These are phyloP conservation scores for Themeda triandra DNA, from an alignment of 176 grass and related monocot species.

Conservation along the genomic window DNA sequence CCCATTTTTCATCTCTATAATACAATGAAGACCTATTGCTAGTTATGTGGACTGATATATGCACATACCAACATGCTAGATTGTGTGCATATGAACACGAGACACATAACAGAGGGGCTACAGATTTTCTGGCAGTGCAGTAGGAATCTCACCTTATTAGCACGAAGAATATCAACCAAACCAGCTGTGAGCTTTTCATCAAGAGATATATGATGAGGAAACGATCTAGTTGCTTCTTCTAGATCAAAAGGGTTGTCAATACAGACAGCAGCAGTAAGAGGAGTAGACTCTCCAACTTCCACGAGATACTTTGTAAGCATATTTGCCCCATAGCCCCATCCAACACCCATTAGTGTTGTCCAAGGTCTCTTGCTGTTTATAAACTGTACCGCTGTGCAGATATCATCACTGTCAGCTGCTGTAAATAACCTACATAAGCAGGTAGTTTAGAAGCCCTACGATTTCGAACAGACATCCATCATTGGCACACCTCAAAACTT, in stretches of 20 bases:
- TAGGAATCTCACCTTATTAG: slow-evolving; percentile 71
- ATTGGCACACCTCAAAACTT: not conserved
- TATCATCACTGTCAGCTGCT: slow-evolving; percentile 97
- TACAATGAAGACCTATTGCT: not conserved
- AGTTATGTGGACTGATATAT: not conserved
- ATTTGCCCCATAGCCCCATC: slow-evolving; percentile 90
- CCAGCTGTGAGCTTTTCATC: slow-evolving; percentile 72
- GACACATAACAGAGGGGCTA: not conserved
- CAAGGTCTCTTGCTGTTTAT: slow-evolving; percentile 72
- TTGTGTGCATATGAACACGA: not conserved
- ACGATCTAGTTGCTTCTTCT: slow-evolving; percentile 70
- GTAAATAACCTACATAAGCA: slow-evolving; percentile 98
- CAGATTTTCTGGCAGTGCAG: not conserved
- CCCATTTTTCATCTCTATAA: no score
- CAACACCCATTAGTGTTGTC: slow-evolving; percentile 79
- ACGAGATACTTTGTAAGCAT: slow-evolving; percentile 93
- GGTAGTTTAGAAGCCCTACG: slow-evolving; percentile 40
- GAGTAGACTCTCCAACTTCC: slow-evolving; percentile 86
- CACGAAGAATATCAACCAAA: slow-evolving; percentile 75
- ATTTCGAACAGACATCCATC: slow-evolving; percentile 21
- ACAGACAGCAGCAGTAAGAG: slow-evolving; percentile 84
- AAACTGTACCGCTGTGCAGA: slow-evolving; percentile 57
- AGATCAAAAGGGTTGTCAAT: slow-evolving; percentile 92
- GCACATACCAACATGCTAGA: not conserved
- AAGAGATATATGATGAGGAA: slow-evolving; percentile 62